Base-by-base conservation (phyloP, 768 basidiomycete genomes). In the Kondoa subrosea region DNA sequence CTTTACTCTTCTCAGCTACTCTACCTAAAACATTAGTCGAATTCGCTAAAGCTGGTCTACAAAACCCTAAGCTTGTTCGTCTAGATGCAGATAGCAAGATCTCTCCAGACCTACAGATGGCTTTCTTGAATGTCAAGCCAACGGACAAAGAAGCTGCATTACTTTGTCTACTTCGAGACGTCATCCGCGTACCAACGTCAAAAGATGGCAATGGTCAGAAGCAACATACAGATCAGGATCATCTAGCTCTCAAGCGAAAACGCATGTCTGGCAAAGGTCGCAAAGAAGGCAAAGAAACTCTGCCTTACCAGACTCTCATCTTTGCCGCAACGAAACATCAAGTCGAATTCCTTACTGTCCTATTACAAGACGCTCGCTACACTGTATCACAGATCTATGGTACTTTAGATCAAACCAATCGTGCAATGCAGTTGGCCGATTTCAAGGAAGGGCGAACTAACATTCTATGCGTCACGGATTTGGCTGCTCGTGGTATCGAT, bases 241-340 rank as follows among this genome's bases (percentile, higher is more conserved):
- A 33, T n/a, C 58, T 65, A 27, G 67, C 66, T 62, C 69, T 76
- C 75, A 66, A 87, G 84, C 74, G 80, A 76, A 64, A 78, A 79
- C 65, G 80, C 27, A n/a, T n/a, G 65, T 80, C 57, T 82, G 40
- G 40, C 8, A 8, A 50, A 8, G 21, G 12, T 8, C 29, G 33
- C 15, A 33, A 63, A 17, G 57, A 64, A 33, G 58, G 67, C 56
- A 69, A 72, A 29, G 67, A 59, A 25, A 77, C 78, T n/a, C 83
- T 83, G 4, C 84, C 89, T 27, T 87, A 91, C 76, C 95, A 99
- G 77, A 91, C 91, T 0, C 84, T 99, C 62, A 82, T 99, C 4
- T 99, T 99, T 74, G 85, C 87, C 1, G 90, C 93, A 3, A 99
- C 95, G 25, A 97, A 99, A 77, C 95, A 99, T 74, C 95, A 99